Percentiles rank a stretch among this genome's conserved stretches.
Conservation (phyloP, 768 basidiomycete species). For the Cystofilobasidium macerans region DNA sequence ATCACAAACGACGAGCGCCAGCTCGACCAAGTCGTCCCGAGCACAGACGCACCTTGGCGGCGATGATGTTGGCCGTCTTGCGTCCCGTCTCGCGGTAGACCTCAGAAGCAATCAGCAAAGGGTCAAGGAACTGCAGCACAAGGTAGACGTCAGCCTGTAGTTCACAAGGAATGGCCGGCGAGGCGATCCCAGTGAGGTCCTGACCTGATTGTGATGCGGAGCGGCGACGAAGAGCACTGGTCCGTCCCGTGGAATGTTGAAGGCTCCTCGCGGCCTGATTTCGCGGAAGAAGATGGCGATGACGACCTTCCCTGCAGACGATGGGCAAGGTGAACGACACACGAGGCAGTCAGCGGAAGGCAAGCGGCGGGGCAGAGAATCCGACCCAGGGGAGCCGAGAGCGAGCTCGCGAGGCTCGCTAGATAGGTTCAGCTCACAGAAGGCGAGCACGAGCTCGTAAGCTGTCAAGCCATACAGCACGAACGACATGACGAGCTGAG, state of each 20-base stretch:
- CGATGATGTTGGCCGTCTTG: conserved; percentile 73
- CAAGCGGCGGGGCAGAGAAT: too few species aligned
- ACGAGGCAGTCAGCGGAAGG: too few species aligned
- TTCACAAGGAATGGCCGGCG: conserved; percentile 16
- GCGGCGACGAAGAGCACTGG: conserved; percentile 88
- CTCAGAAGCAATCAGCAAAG: conserved; percentile 69
- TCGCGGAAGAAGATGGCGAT: conserved; percentile 95
- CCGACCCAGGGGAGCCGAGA: too few species aligned
- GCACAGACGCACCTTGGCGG: conserved; percentile 51
- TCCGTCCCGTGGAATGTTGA: conserved; percentile 76
- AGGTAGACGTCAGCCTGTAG: background rate
- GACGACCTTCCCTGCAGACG: conserved; percentile 53
- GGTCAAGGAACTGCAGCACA: conserved; percentile 95
- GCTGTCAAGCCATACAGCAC: conserved; percentile 1
- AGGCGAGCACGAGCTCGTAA: conserved; percentile 19
- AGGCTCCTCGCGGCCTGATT: conserved; percentile 83
- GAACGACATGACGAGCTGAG: background rate
- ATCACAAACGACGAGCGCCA: too few species aligned
- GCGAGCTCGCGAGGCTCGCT: too few species aligned
- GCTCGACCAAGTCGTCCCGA: too few species aligned
- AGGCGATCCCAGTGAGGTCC: too few species aligned
- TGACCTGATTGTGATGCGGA: conserved; percentile 84
- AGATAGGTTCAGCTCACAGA: conserved; percentile 8
- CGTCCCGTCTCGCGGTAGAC: conserved; percentile 73
- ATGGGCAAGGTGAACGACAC: conserved; percentile 45